Percentiles rank a stretch among this genome's conserved stretches.
Evolutionary conservation across 140 eudicot genomes (phyloP).

Genomic region (Senecio squalidus): DNA sequence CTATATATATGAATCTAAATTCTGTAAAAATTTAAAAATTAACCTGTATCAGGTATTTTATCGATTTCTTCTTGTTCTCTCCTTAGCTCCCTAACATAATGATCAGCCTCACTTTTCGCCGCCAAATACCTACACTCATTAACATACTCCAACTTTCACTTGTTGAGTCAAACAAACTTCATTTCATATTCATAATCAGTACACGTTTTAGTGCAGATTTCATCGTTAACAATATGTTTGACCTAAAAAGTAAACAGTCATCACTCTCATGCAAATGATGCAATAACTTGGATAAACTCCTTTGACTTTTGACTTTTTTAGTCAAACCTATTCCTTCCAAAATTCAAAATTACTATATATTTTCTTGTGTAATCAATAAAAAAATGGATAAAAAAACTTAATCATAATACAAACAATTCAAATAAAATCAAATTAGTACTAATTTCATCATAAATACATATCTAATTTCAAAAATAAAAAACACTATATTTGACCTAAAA

Average conservation of each 20-base stretch:
- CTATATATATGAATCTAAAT: neutral
- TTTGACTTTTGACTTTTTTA: too few relatives aligned
- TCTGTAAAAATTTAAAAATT: neutral
- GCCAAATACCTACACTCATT: conserved; percentile 69
- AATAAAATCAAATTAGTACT: neutral
- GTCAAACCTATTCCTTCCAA: too few relatives aligned
- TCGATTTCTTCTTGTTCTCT: conserved; percentile 90
- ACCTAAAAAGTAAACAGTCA: too few relatives aligned
- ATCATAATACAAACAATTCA: neutral
- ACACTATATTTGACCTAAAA: neutral
- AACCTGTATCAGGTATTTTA: conserved; percentile 89
- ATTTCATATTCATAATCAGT: too few relatives aligned
- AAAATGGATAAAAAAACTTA: conserved; percentile 7
- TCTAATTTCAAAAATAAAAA: neutral
- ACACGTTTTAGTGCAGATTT: too few relatives aligned
- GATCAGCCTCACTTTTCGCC: conserved; percentile 96
- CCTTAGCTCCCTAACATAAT: conserved; percentile 58
- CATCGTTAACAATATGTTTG: too few relatives aligned
- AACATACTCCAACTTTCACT: neutral
- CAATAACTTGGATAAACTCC: too few relatives aligned
- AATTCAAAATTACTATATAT: neutral
- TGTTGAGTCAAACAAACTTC: conserved; percentile 3
- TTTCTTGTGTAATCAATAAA: neutral
- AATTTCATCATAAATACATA: neutral
- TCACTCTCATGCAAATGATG: too few relatives aligned